These are phyloP conservation scores for Clonostachys rhizophaga DNA, from an alignment of 2,329 filamentous ascomycete genomes.

Conservation along the genomic window DNA sequence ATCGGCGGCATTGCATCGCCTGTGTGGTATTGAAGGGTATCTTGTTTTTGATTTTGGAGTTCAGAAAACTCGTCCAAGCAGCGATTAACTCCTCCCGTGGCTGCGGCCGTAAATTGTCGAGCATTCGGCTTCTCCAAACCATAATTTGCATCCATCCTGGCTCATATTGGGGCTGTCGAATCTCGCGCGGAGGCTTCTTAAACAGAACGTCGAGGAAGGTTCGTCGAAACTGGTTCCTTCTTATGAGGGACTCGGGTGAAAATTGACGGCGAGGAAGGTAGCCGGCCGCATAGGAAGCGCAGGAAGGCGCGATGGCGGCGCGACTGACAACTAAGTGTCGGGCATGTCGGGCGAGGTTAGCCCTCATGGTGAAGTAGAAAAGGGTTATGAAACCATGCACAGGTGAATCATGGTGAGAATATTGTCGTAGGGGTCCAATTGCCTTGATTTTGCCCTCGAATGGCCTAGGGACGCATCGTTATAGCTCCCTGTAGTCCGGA, in stretches of 20 bases:
- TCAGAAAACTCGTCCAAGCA: constrained; percentile 63
- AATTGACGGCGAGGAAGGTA: no score
- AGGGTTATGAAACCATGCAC: no score
- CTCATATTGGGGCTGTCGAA: constrained; percentile 59
- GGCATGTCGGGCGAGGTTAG: constrained; percentile 37
- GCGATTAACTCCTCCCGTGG: constrained; percentile 55
- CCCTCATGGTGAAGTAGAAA: constrained; percentile 30
- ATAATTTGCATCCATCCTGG: constrained; percentile 70
- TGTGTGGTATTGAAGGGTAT: constrained; percentile 60
- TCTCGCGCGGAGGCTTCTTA: constrained; percentile 49
- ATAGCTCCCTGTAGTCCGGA: no score
- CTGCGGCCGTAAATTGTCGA: constrained; percentile 62
- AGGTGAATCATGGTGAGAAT: no score
- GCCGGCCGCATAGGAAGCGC: constrained; percentile 18
- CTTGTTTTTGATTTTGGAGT: constrained; percentile 41
- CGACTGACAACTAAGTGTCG: constrained; percentile 30
- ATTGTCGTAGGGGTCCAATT: no score
- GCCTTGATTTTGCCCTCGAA: no score
- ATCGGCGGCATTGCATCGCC: constrained; percentile 47
- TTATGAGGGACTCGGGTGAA: background rate
- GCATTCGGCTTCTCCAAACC: constrained; percentile 58
- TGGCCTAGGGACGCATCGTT: no score
- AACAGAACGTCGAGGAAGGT: constrained; percentile 60
- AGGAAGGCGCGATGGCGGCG: constrained; percentile 22
- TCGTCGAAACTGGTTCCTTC: constrained; percentile 11